Base-by-base conservation (phyloP, 257 asterid species). In the Euphrasia confusa region DNA sequence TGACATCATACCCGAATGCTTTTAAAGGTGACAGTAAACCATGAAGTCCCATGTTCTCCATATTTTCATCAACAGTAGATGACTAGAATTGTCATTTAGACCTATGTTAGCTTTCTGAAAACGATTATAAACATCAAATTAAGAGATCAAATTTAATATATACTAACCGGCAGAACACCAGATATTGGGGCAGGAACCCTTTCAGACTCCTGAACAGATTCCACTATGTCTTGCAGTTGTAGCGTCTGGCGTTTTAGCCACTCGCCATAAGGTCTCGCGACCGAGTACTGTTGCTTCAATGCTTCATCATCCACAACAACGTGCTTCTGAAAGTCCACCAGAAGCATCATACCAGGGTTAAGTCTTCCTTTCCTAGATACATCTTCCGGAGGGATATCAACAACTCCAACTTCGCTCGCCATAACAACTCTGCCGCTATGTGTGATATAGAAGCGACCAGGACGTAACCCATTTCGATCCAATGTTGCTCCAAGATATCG, bases 321-420 rank as follows among this genome's bases (percentile, higher is more conserved):
- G 71, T 89, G 96, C 72, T 93, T 93, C 82, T 93, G 97, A 77
- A 93, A 93, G 82, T 93, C 99, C 69, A 93, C 97, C 56, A 93
- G 90, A 71, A 93, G 99, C 99, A 93, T 93, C 97, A 93, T 93
- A 57, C 99, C 99, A 65, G 99, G 99, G 76, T 93, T 93, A 62
- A 93, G 96, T 75, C 99, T 84, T 68, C 99, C 99, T 77, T 93
- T 93, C 76, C 89, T 83, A 68, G 84, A 75, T 42, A 93, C 95
- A 77, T 93, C 99, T 75, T 85, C 97, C 10, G 97, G 92, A 57
- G 99, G 94, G 54, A 93, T 84, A 80, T 93, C 99, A 70, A 93
- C 99, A 45, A 93, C 99, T 47, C 99, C 99, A 71, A 93, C 99
- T 85, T 93, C 99, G 82, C 99, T 89, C 64, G 99, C 99, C 99